Evolutionary conservation across 208 protist species (phyloP).

Genomic region (Trypanosoma rangeli): DNA sequence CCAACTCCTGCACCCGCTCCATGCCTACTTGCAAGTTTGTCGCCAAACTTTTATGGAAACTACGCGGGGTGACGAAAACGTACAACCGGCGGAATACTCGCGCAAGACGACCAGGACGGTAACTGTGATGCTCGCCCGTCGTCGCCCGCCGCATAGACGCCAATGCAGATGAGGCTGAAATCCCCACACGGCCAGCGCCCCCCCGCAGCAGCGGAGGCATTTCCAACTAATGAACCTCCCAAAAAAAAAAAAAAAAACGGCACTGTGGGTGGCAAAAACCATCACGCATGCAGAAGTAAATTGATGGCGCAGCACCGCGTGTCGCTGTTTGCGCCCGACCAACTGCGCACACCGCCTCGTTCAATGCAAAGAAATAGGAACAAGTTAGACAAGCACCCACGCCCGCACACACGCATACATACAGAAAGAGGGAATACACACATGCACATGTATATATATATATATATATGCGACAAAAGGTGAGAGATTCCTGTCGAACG

Average conservation of each 20-base stretch:
- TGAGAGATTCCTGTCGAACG: too few relatives aligned
- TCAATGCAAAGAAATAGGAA: neutral
- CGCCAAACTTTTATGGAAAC: slow-evolving; percentile 41
- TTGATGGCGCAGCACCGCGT: neutral
- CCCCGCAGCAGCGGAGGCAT: slow-evolving; percentile 12
- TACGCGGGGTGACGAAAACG: slow-evolving; percentile 33
- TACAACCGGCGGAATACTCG: slow-evolving; percentile 43
- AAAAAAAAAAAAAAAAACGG: neutral
- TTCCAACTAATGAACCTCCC: neutral
- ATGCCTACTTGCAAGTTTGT: slow-evolving; percentile 55
- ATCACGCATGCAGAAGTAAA: neutral
- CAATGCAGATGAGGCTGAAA: neutral
- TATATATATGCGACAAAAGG: neutral
- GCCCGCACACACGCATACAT: neutral
- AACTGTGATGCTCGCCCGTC: slow-evolving; percentile 70
- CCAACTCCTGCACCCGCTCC: slow-evolving; percentile 56
- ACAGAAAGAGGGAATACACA: neutral
- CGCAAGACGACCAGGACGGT: slow-evolving; percentile 57
- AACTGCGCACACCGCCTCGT: neutral
- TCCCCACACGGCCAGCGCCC: neutral
- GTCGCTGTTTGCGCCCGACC: neutral
- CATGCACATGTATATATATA: neutral
- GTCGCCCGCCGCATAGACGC: slow-evolving; percentile 21
- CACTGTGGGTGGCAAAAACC: neutral
- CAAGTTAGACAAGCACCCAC: neutral